Evolutionary conservation across 768 basidiomycete species (phyloP).

Genomic region (Rhizopogon roseolus): DNA sequence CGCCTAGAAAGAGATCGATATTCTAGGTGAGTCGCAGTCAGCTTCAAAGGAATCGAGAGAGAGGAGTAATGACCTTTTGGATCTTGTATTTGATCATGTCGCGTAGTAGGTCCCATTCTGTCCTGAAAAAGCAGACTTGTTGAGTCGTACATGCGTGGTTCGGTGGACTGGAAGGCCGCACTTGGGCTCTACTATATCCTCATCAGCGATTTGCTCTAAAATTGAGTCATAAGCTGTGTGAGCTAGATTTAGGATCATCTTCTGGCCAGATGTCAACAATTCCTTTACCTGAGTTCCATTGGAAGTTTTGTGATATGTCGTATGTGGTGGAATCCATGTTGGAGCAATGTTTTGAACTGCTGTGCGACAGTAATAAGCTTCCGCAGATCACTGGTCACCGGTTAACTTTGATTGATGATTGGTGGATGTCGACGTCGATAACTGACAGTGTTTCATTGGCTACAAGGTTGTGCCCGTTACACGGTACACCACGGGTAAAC

Average conservation of each 20-base stretch:
- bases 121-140: slow-evolving; percentile 30
- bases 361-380: background rate
- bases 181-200: slow-evolving; percentile 59
- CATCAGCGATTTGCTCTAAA: slow-evolving; percentile 58
- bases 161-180: slow-evolving; percentile 1
- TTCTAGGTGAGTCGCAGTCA: slow-evolving; percentile 33
- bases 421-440: background rate
- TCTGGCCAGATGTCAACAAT: background rate
- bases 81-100: slow-evolving; percentile 72
- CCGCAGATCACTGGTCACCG: too few species aligned
- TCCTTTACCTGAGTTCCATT: slow-evolving; percentile 49
- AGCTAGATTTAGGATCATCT: slow-evolving; percentile 9
- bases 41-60: background rate
- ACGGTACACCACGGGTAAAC: too few species aligned
- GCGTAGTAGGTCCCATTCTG: slow-evolving; percentile 67
- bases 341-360: background rate
- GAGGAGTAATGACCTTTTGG: slow-evolving; percentile 42
- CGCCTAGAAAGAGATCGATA: slow-evolving; percentile 41
- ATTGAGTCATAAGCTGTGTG: slow-evolving; percentile 51
- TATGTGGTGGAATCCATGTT: slow-evolving; percentile 16
- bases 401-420: too few species aligned
- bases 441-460: too few species aligned
- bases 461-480: too few species aligned
- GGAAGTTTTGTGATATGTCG: slow-evolving; percentile 25
- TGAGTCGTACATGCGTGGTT: slow-evolving; percentile 10